These are phyloP conservation scores for barrel medic (Medicago truncatula) DNA, from an alignment of 306 rosid species.

Conservation along the genomic window MtrunA17r5.0-ANR NC_053045.1:44949001-44949500, in stretches of 20 bases:
- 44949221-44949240: conserved; percentile 18
- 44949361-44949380: no score
- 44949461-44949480: no score
- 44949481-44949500: no score
- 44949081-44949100: conserved; percentile 14
- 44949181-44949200: conserved; percentile 33
- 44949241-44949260: conserved; percentile 26
- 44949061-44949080: background rate
- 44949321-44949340: conserved; percentile 33
- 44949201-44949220: conserved; percentile 5
- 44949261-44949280: conserved; percentile 22
- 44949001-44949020: background rate
- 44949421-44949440: no score
- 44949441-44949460: no score
- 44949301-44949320: conserved; percentile 42
- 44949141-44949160: conserved; percentile 12
- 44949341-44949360: background rate
- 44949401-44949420: no score
- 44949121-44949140: conserved; percentile 30
- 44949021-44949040: background rate
- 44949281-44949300: conserved; percentile 45
- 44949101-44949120: conserved; percentile 17
- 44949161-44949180: conserved; percentile 46
- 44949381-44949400: no score
- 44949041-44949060: conserved; percentile 20